Evolutionary conservation across 495 filamentous ascomycete genomes (phyloP).

Genomic region (Penicillium paxilli): DNA sequence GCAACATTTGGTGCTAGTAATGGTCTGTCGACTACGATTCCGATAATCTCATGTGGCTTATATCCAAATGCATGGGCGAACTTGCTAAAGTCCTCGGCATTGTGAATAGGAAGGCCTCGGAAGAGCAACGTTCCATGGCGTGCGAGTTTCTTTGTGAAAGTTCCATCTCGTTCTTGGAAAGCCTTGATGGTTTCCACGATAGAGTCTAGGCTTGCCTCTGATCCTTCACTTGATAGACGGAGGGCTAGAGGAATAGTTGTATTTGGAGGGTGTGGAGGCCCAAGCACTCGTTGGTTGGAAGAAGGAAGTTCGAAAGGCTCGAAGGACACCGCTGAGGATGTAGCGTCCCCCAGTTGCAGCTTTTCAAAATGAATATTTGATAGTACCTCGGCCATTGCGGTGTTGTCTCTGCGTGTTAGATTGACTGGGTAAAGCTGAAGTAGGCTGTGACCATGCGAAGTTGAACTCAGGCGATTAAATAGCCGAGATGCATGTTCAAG

Average conservation of each 20-base stretch:
- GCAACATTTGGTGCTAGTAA: conserved; percentile 53
- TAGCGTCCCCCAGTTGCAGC: conserved; percentile 1
- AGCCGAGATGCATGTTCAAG: background rate
- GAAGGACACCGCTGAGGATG: conserved; percentile 14
- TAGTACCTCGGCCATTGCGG: conserved; percentile 9
- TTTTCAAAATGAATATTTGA: conserved; percentile 1
- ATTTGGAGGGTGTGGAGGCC: conserved; percentile 39
- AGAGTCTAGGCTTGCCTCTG: conserved; percentile 27
- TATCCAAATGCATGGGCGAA: conserved; percentile 57
- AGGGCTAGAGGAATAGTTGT: conserved; percentile 45
- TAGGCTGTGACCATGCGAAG: background rate
- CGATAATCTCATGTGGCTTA: conserved; percentile 55
- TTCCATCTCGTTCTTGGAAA: conserved; percentile 49
- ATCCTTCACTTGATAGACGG: conserved; percentile 20
- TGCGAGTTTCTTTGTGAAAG: conserved; percentile 63
- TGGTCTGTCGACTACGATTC: conserved; percentile 52
- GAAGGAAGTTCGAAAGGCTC: conserved; percentile 73
- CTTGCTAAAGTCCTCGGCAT: conserved; percentile 44
- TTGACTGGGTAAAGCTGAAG: background rate
- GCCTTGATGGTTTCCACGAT: conserved; percentile 30
- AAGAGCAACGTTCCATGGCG: conserved; percentile 35
- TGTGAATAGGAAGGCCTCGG: conserved; percentile 32
- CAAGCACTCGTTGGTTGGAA: conserved; percentile 42
- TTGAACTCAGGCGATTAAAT: background rate
- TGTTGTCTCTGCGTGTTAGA: background rate